phyloP scores from a whole-genome alignment of 257 asterid species.

The Nemophila menziesii region DNA sequence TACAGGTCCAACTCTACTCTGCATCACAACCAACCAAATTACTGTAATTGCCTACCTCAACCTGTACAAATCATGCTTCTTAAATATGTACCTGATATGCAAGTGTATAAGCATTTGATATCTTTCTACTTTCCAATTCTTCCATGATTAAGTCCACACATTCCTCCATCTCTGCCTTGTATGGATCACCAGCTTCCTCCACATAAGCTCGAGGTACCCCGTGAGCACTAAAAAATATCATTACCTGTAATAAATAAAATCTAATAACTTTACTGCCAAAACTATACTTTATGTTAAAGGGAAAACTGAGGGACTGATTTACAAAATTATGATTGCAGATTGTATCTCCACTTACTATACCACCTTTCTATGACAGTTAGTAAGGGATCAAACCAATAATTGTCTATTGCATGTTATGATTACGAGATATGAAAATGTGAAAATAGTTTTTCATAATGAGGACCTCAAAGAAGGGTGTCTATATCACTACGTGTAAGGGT shows the following conservation, averaged over 20 bases:
- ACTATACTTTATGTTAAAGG: too few species aligned
- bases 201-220: slow-evolving; percentile 98
- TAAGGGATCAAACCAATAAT: too few species aligned
- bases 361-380: too few species aligned
- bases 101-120: slow-evolving; percentile 64
- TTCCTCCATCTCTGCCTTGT: slow-evolving; percentile 99
- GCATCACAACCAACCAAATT: slow-evolving; percentile 26
- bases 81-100: slow-evolving; percentile 76
- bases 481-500: too few species aligned
- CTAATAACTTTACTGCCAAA: background rate
- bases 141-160: slow-evolving; percentile 97
- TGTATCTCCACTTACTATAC: too few species aligned
- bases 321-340: too few species aligned
- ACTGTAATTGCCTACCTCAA: background rate
- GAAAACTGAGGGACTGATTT: too few species aligned
- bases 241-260: slow-evolving; percentile 44
- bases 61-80: background rate
- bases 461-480: too few species aligned
- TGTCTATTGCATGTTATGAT: too few species aligned
- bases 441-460: too few species aligned
- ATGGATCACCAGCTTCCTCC: slow-evolving; percentile 99
- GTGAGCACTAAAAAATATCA: slow-evolving; percentile 98
- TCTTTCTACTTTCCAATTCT: slow-evolving; percentile 69
- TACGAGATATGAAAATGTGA: too few species aligned
- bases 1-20: slow-evolving; percentile 99